Percentiles rank a stretch among this genome's conserved stretches.
Evolutionary conservation across 148 eudicot species (phyloP).

Genomic region (Cornus florida): DNA sequence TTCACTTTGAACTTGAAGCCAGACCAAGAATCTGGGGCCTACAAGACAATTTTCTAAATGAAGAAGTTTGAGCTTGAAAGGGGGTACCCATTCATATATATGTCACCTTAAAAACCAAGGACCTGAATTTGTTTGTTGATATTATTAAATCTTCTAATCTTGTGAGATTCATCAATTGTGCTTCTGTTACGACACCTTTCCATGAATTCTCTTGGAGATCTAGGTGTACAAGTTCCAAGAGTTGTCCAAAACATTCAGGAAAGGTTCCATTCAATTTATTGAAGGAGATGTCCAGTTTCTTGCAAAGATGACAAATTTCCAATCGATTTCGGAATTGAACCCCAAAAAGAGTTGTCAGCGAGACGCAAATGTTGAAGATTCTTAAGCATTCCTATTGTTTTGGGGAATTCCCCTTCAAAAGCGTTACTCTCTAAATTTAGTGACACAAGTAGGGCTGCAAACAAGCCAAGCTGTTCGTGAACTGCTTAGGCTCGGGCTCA

Average conservation of each 20-base stretch:
- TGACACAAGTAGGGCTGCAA: too few relatives aligned
- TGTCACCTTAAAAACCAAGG: constrained; percentile 4
- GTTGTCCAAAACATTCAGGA: constrained; percentile 14
- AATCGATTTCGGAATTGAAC: constrained; percentile 15
- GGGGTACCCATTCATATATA: constrained; percentile 13
- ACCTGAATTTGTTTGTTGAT: not conserved
- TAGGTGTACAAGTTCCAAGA: constrained; percentile 10
- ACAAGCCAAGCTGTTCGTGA: too few relatives aligned
- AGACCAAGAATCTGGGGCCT: constrained; percentile 10
- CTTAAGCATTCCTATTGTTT: constrained; percentile 12
- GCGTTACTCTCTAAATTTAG: not conserved
- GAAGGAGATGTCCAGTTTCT: constrained; percentile 2
- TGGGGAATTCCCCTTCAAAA: not conserved
- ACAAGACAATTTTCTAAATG: not conserved
- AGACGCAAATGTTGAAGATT: not conserved
- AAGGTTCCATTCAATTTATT: constrained; percentile 3
- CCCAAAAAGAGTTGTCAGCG: not conserved
- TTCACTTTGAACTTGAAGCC: constrained; percentile 20
- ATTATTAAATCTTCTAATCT: not conserved
- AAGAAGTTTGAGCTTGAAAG: constrained; percentile 17
- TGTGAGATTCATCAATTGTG: not conserved
- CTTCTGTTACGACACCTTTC: not conserved
- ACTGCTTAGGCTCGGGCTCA: too few relatives aligned
- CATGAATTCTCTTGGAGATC: constrained; percentile 11
- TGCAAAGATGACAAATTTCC: constrained; percentile 17